Evolutionary conservation across 495 filamentous ascomycete species (phyloP).

Genomic region (Zalerion maritima): DNA sequence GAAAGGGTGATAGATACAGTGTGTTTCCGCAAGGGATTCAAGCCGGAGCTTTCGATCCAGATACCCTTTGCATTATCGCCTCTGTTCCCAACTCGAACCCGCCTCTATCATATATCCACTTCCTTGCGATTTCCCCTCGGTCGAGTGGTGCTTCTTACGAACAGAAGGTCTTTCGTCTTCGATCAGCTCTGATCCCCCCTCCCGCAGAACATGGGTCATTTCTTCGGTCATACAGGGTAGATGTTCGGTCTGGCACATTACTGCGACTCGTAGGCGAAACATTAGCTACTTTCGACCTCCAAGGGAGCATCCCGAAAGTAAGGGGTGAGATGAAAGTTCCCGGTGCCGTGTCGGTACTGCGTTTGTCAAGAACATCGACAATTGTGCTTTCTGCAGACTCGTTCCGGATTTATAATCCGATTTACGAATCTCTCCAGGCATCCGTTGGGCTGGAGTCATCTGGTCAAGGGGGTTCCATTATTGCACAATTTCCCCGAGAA

Average conservation of each 20-base stretch:
- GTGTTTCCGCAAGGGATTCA: slow-evolving; percentile 22
- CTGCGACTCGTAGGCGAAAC: slow-evolving; percentile 30
- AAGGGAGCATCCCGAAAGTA: slow-evolving; percentile 29
- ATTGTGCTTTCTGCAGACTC: slow-evolving; percentile 25
- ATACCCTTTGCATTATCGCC: slow-evolving; percentile 32
- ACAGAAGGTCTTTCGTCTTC: slow-evolving; percentile 14
- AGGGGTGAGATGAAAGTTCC: slow-evolving; percentile 22
- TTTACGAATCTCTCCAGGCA: slow-evolving; percentile 50
- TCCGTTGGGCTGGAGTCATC: slow-evolving; percentile 25
- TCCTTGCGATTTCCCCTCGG: slow-evolving; percentile 24
- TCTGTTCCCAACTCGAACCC: slow-evolving; percentile 10
- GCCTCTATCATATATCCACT: slow-evolving; percentile 24
- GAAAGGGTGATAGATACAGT: slow-evolving; percentile 20
- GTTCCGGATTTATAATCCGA: slow-evolving; percentile 47
- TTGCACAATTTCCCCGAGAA: slow-evolving; percentile 47
- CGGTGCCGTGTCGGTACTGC: slow-evolving; percentile 33
- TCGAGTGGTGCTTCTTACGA: slow-evolving; percentile 9
- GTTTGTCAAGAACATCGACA: slow-evolving; percentile 35
- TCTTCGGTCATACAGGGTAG: slow-evolving; percentile 37
- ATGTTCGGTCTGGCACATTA: slow-evolving; percentile 39
- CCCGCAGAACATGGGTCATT: not conserved
- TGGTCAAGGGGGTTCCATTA: slow-evolving; percentile 16
- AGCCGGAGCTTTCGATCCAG: slow-evolving; percentile 27
- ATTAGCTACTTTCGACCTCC: slow-evolving; percentile 37
- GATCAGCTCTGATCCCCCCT: slow-evolving; percentile 11